phyloP scores from a whole-genome alignment of 345 rosid species.

The Erucastrum elatum region DNA sequence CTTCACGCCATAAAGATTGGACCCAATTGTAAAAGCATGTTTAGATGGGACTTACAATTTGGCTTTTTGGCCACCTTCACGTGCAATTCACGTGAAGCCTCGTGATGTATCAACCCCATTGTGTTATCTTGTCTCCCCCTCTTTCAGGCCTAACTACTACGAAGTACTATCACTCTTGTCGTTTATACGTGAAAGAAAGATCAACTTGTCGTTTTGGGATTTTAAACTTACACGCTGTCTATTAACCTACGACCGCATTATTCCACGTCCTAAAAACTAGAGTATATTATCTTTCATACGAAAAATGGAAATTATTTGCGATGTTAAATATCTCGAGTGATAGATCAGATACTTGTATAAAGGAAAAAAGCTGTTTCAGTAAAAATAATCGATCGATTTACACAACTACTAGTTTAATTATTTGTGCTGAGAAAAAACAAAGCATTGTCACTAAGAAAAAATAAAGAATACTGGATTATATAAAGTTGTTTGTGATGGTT shows the following conservation, averaged over 20 bases:
- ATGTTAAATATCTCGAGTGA: not conserved
- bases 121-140: not conserved
- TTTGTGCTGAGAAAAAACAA: too few relatives aligned
- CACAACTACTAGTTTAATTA: too few relatives aligned
- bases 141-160: not conserved
- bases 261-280: not conserved
- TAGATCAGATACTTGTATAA: not conserved
- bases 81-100: conserved; percentile 39
- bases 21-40: not conserved
- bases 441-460: too few relatives aligned
- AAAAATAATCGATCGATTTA: too few relatives aligned
- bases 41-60: not conserved
- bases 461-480: not conserved
- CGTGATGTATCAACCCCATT: conserved; percentile 24
- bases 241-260: not conserved
- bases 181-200: not conserved
- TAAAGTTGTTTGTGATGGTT: conserved; percentile 4
- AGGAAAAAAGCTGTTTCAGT: not conserved
- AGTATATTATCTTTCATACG: not conserved
- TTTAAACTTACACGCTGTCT: not conserved
- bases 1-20: conserved; percentile 34
- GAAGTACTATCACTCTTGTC: not conserved
- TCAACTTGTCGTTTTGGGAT: not conserved
- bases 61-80: conserved; percentile 28
- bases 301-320: not conserved